A percentile compares a stretch with the other conserved stretches of the same genome.
Evolutionary conservation across 768 basidiomycete species (phyloP).

Genomic region (Amanita pallidorosea): DNA sequence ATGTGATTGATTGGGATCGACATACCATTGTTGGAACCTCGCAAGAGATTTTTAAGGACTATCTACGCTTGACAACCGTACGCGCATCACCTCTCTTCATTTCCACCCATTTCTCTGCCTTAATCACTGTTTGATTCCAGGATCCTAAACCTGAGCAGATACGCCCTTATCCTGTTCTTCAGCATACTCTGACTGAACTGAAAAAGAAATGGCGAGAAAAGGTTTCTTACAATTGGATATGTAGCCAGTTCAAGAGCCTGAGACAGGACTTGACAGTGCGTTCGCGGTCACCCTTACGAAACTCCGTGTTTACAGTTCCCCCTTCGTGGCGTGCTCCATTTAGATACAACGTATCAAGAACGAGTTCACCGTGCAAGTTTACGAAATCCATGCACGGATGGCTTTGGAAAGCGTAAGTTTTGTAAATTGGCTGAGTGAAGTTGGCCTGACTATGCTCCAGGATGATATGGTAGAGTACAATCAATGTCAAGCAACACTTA

Average conservation of each 20-base stretch:
- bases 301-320: not conserved
- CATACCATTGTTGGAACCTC: constrained; percentile 92
- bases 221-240: constrained; percentile 75
- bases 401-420: constrained; percentile 74
- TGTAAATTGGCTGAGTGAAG: constrained; percentile 15
- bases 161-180: constrained; percentile 76
- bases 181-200: constrained; percentile 76
- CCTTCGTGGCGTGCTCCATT: not conserved
- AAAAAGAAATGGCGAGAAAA: constrained; percentile 85
- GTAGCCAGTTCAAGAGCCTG: constrained; percentile 96
- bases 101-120: constrained; percentile 2
- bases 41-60: constrained; percentile 88
- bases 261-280: constrained; percentile 95
- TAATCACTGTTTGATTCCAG: constrained; percentile 27
- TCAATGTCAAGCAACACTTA: constrained; percentile 89
- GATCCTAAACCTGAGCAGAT: constrained; percentile 94
- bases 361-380: constrained; percentile 93
- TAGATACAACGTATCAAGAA: constrained; percentile 99
- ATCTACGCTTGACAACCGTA: constrained; percentile 87
- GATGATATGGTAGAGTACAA: constrained; percentile 98
- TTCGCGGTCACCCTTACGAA: constrained; percentile 10
- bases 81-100: constrained; percentile 9
- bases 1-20: constrained; percentile 94
- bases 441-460: constrained; percentile 27
- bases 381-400: constrained; percentile 97